Evolutionary conservation across 2,329 filamentous ascomycete species (phyloP), one percentile per base, ranked within the genome.

Genomic region (Ramularia endophylla): DNA sequence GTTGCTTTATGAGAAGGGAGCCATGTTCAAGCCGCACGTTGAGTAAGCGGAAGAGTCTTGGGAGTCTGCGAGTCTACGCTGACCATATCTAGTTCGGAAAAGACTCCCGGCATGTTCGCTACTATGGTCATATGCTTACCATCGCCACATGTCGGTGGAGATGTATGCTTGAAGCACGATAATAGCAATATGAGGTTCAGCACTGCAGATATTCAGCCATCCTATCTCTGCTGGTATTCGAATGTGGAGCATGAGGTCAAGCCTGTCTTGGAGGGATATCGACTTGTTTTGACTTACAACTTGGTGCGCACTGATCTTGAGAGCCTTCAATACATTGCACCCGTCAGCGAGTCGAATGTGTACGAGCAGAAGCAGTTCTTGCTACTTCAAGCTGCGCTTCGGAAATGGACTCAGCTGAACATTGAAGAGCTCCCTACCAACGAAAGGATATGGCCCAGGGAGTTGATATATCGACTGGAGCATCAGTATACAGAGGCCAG

Each of bases 211-310:
- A n/a, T n/a, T n/a, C n/a, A n/a, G n/a, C n/a, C n/a, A n/a, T n/a
- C n/a, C n/a, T n/a, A n/a, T n/a, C n/a, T n/a, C n/a, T n/a, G n/a
- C n/a, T n/a, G 67, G 75, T 78, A 74, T 53, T 69, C 71, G 0
- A 72, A 78, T 41, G 71, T 77, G 0, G 62, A 59, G 1, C 71
- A 77, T 48, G 68, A 78, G 52, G 62, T 75, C n/a, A 58, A 66
- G 12, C 65, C 67, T 1, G 63, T 78, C 2, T 63, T 47, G 0
- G 66, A 64, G 0, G 74, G 75, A 3, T 67, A 71, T 50, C 69
- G 72, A 3, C 65, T 71, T 40, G 72, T 74, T 7, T 47, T 78
- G 8, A 73, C 68, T 0, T 80, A 75, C 57, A 76, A 77, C 50
- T 64, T 79, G 4, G n/a, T n/a, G n/a, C n/a, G n/a, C n/a, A n/a